A percentile compares a stretch with the other conserved stretches of the same genome.
These are phyloP conservation scores for Suhomyces prunicola DNA, from an alignment of 805 yeast genomes.

Conservation along the genomic window DNA sequence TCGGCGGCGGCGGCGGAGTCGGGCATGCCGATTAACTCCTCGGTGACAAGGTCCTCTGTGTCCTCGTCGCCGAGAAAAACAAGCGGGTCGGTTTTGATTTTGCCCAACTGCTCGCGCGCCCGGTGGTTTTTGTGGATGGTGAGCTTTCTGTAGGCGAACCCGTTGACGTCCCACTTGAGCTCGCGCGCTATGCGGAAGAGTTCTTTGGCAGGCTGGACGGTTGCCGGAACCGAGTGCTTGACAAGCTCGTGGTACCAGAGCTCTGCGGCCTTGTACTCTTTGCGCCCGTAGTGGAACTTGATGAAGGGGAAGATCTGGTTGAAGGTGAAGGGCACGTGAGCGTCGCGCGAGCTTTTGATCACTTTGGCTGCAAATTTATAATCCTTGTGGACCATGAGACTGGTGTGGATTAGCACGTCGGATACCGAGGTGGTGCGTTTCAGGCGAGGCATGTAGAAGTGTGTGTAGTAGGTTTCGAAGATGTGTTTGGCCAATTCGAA, in stretches of 20 bases:
- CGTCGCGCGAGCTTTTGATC: slow-evolving; percentile 22
- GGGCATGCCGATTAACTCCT: slow-evolving; percentile 16
- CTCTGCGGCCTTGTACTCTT: slow-evolving; percentile 30
- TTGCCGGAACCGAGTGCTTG: slow-evolving; percentile 28
- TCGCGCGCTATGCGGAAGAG: slow-evolving; percentile 33
- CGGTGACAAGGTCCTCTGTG: slow-evolving; percentile 14
- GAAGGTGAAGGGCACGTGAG: slow-evolving; percentile 34
- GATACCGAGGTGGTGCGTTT: slow-evolving; percentile 20
- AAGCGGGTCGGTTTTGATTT: slow-evolving; percentile 10
- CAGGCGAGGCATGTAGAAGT: slow-evolving; percentile 10
- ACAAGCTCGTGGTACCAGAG: slow-evolving; percentile 37
- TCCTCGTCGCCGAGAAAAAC: slow-evolving; percentile 1
- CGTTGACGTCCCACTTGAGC: slow-evolving; percentile 34
- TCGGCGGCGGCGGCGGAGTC: slow-evolving; percentile 7
- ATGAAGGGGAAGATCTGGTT: slow-evolving; percentile 40
- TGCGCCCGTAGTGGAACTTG: slow-evolving; percentile 29
- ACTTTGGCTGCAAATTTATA: slow-evolving; percentile 30
- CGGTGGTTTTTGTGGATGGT: slow-evolving; percentile 21
- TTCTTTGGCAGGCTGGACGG: slow-evolving; percentile 24
- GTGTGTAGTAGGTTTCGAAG: slow-evolving; percentile 19
- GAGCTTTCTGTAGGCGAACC: slow-evolving; percentile 27
- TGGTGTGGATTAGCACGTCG: slow-evolving; percentile 30
- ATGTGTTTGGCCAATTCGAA: slow-evolving; percentile 26
- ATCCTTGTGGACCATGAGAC: slow-evolving; percentile 32
- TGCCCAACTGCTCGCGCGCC: slow-evolving; percentile 15